phyloP scores from a whole-genome alignment of 2,329 filamentous ascomycete species.

The Fusarium proliferatum region DNA sequence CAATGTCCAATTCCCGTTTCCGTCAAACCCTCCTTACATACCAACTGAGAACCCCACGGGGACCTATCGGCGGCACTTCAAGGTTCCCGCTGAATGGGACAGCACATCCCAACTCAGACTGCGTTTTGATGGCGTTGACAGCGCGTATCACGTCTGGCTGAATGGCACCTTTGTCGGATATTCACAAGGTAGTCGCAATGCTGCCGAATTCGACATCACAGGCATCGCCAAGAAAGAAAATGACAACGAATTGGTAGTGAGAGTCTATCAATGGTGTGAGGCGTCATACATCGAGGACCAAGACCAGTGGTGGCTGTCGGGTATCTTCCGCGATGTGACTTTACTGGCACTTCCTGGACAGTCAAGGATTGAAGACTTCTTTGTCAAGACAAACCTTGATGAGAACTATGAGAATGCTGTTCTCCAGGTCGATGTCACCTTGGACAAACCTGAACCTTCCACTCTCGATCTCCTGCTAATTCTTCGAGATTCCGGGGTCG shows the following conservation, averaged over 20 bases:
- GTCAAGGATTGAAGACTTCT: not conserved
- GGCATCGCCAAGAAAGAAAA: not conserved
- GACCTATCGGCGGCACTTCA: not conserved
- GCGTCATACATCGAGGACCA: conserved; percentile 14
- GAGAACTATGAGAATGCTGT: not conserved
- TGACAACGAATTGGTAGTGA: not conserved
- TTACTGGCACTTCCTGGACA: not conserved
- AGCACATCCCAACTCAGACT: not conserved
- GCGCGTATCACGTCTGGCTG: conserved; percentile 15
- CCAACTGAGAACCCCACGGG: conserved; percentile 12
- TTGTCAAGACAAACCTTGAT: conserved; percentile 6
- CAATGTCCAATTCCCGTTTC: conserved; percentile 16
- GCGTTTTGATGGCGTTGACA: conserved; percentile 13
- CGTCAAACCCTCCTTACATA: conserved; percentile 10
- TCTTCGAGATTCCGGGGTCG: not conserved
- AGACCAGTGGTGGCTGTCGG: conserved; percentile 24
- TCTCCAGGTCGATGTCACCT: not conserved
- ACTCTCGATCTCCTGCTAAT: not conserved
- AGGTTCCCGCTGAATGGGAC: not conserved
- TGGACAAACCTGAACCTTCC: fast-evolving
- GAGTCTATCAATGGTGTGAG: conserved; percentile 19
- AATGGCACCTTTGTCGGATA: conserved; percentile 9
- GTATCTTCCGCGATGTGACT: conserved; percentile 18
- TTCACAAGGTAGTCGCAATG: conserved; percentile 14
- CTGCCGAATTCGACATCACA: conserved; percentile 3